A percentile compares a stretch with the other conserved stretches of the same genome.
Conservation (phyloP, 1,284 basidiomycete species). For the Ceratobasidium sp. region DNA sequence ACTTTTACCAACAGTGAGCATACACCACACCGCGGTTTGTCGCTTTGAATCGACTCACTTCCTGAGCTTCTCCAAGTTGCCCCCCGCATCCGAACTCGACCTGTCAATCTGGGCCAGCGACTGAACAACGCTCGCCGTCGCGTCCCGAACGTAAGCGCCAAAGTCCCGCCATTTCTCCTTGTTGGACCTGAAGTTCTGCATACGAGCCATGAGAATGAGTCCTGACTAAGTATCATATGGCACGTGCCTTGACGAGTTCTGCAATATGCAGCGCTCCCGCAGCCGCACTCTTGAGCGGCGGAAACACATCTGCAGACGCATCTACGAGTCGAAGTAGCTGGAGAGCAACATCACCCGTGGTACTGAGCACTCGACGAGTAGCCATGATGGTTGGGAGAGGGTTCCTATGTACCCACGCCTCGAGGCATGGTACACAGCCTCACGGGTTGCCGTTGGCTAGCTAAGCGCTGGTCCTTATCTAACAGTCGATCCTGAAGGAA, state of each 20-base stretch:
- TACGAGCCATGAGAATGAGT: background rate
- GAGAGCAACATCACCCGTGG: background rate
- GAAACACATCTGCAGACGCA: slow-evolving; percentile 3
- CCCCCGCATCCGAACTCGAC: background rate
- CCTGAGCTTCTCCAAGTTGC: background rate
- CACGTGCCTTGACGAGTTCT: background rate
- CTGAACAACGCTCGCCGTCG: background rate
- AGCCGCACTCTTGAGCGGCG: background rate
- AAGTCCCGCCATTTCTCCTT: background rate
- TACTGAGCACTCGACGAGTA: background rate
- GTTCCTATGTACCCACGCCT: too few species aligned
- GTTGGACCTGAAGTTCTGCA: background rate
- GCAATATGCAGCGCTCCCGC: background rate
- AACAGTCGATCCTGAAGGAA: too few species aligned
- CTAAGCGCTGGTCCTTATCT: too few species aligned
- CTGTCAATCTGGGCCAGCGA: background rate
- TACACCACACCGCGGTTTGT: too few species aligned
- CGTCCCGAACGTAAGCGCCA: background rate
- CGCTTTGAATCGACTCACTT: too few species aligned
- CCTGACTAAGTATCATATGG: too few species aligned
- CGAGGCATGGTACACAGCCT: too few species aligned
- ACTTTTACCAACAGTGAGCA: background rate
- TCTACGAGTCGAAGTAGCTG: background rate
- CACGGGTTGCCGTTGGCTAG: too few species aligned
- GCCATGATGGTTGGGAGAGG: slow-evolving; percentile 11